Conservation (phyloP, 768 basidiomycete genomes). For the Mycena venus region DNA sequence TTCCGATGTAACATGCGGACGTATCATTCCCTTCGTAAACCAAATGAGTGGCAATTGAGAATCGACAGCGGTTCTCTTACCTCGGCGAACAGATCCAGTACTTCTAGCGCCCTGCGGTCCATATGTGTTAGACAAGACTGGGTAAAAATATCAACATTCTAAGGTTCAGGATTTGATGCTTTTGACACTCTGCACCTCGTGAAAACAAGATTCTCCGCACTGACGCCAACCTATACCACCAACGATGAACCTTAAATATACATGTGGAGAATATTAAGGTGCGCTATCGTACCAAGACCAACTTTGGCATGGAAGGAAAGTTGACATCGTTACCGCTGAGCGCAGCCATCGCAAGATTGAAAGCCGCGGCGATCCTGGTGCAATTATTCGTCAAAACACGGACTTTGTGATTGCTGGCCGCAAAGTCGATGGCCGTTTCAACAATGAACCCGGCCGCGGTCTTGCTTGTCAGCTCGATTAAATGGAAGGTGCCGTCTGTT, state of each 20-base stretch:
- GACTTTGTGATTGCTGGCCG: slow-evolving; percentile 34
- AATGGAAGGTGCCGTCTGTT: slow-evolving; percentile 31
- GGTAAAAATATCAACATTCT: neutral
- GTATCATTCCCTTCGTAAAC: neutral
- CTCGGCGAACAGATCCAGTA: slow-evolving; percentile 26
- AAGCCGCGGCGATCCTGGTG: neutral
- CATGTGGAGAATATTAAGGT: neutral
- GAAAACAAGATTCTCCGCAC: slow-evolving; percentile 13
- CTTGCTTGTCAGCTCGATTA: slow-evolving; percentile 25
- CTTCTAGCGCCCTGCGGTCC: neutral
- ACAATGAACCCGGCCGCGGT: slow-evolving; percentile 24
- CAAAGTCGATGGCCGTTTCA: slow-evolving; percentile 39
- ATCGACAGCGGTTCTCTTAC: neutral
- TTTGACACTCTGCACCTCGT: slow-evolving; percentile 11
- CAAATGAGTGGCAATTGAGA: neutral
- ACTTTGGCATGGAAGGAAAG: neutral
- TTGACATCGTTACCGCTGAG: slow-evolving; percentile 21
- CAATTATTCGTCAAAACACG: neutral
- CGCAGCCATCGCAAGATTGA: slow-evolving; percentile 20
- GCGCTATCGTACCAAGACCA: slow-evolving; percentile 1
- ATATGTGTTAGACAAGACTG: neutral
- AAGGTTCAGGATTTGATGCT: neutral
- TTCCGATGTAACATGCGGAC: neutral
- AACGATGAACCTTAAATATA: neutral
- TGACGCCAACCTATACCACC: slow-evolving; percentile 13